These are phyloP conservation scores for Gymnopilus junonius DNA, from an alignment of 768 basidiomycete species.

Conservation along the genomic window DNA sequence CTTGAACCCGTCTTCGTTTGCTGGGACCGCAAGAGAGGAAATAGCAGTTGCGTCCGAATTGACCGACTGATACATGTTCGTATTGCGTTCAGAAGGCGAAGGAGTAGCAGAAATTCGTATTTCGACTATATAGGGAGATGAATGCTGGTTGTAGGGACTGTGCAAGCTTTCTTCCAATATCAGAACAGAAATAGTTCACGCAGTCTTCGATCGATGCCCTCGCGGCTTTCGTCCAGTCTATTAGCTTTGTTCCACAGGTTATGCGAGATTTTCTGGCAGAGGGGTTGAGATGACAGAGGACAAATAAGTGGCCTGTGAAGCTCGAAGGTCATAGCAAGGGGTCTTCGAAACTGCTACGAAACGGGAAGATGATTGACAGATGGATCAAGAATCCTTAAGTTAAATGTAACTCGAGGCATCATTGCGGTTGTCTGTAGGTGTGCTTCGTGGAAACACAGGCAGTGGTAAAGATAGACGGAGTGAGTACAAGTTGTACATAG, in stretches of 20 bases:
- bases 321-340: background rate
- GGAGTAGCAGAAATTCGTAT: background rate
- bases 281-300: background rate
- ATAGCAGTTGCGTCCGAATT: slow-evolving; percentile 5
- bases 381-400: background rate
- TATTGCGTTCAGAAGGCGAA: background rate
- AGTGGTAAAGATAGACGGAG: background rate
- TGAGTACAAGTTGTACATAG: background rate
- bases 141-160: no score
- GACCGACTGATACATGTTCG: background rate
- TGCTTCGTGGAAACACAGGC: background rate
- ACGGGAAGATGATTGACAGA: background rate
- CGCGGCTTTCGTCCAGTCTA: background rate
- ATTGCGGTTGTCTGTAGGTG: background rate
- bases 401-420: background rate
- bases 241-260: background rate
- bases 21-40: background rate
- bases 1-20: slow-evolving; percentile 4
- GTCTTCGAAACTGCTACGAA: background rate
- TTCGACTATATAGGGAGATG: background rate
- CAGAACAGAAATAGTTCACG: background rate
- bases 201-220: background rate
- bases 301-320: background rate
- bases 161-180: no score
- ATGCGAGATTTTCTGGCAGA: background rate